Evolutionary conservation across 352 stramenopile species (phyloP).

Genomic region (Pythium volutum): DNA sequence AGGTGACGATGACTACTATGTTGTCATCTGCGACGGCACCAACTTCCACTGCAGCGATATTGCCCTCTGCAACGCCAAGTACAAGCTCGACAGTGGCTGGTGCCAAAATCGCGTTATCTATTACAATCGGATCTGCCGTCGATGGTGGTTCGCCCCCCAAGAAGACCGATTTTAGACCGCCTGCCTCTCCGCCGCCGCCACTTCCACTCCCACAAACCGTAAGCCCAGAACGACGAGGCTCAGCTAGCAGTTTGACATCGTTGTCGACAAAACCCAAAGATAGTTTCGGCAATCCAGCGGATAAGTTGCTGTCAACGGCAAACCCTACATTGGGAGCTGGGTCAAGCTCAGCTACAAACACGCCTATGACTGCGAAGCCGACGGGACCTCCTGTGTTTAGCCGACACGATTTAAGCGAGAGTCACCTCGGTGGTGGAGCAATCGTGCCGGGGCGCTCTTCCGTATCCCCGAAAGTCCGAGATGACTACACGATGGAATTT

Average conservation of each 20-base stretch:
- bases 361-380: background rate
- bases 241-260: background rate
- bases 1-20: background rate
- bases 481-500: constrained; percentile 25
- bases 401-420: constrained; percentile 13
- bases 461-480: constrained; percentile 7
- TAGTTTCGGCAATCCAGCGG: background rate
- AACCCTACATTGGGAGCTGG: background rate
- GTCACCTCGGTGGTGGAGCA: background rate
- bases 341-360: background rate
- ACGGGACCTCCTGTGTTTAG: background rate
- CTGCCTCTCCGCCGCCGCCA: constrained; percentile 26
- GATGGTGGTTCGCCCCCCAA: constrained; percentile 6
- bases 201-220: constrained; percentile 21
- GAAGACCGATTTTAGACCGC: constrained; percentile 22
- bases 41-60: background rate
- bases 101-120: background rate
- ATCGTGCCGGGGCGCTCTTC: background rate
- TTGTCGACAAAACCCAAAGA: background rate
- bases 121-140: background rate
- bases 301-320: background rate
- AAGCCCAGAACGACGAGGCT: constrained; percentile 5
- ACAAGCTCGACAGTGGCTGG: background rate
- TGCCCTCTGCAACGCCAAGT: background rate
- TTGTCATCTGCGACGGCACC: background rate